Conservation (phyloP, 768 basidiomycete genomes). For the Mycena leptocephala region DNA sequence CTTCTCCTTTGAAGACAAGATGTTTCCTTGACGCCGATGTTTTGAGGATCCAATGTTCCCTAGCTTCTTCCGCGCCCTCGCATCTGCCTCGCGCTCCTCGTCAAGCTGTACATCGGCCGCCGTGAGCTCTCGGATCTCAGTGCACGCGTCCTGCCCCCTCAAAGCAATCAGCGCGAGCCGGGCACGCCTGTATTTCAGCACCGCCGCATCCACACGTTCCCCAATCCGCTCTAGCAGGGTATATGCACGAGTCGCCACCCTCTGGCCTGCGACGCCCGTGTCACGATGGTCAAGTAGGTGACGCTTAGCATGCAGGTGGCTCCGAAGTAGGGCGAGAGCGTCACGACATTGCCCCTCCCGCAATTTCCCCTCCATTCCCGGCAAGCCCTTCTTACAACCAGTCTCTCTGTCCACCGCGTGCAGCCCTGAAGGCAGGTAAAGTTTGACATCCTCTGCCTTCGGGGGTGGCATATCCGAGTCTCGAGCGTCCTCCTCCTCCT, state of each 20-base stretch:
- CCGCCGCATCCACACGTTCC: not conserved
- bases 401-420: no score
- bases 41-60: not conserved
- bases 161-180: constrained; percentile 6
- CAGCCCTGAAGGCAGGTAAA: no score
- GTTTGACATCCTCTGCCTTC: no score
- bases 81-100: constrained; percentile 20
- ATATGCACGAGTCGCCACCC: not conserved
- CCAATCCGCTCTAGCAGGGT: constrained; percentile 11
- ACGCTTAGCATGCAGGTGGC: constrained; percentile 1
- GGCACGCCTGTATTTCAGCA: not conserved
- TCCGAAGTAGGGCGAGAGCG: no score
- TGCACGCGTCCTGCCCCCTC: not conserved
- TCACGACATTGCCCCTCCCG: no score
- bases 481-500: not conserved
- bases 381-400: no score
- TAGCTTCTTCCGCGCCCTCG: not conserved
- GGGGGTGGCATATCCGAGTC: not conserved
- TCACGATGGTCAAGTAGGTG: constrained; percentile 13
- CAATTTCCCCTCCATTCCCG: no score
- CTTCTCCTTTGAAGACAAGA: not conserved
- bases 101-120: not conserved
- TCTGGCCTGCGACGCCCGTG: not conserved
- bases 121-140: constrained; percentile 2
- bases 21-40: not conserved